Percentiles rank a stretch among this genome's conserved stretches.
Conservation (phyloP, 768 basidiomycete genomes). For the Austroboletus eburneus region DNA sequence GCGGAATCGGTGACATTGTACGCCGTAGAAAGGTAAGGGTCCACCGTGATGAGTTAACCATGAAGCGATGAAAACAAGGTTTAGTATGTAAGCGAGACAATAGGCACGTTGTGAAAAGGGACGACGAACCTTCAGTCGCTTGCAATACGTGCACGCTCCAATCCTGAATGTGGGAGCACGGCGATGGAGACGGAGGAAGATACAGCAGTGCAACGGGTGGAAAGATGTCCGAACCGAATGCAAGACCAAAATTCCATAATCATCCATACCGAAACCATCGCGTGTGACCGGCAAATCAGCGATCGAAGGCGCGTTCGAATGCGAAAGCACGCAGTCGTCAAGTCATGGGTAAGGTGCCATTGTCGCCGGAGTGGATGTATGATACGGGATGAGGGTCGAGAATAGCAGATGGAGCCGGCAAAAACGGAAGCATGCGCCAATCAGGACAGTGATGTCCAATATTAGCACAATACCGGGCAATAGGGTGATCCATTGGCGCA, state of each 20-base stretch:
- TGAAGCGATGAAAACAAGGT: slow-evolving; percentile 10
- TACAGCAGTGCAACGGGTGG: slow-evolving; percentile 4
- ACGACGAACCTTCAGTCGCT: slow-evolving; percentile 76
- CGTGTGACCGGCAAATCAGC: slow-evolving; percentile 3
- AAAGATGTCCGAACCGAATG: slow-evolving; percentile 15
- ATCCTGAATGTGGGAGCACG: slow-evolving; percentile 42
- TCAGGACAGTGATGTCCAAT: slow-evolving; percentile 3
- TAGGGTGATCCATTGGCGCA: neutral
- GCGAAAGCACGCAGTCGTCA: neutral
- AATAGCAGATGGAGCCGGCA: slow-evolving; percentile 5
- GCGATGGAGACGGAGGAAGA: slow-evolving; percentile 6
- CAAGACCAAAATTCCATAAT: neutral
- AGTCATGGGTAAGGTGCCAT: neutral
- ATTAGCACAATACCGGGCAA: slow-evolving; percentile 5
- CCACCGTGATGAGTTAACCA: slow-evolving; percentile 3
- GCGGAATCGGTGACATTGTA: slow-evolving; percentile 16
- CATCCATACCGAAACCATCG: slow-evolving; percentile 1
- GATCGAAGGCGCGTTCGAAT: slow-evolving; percentile 1
- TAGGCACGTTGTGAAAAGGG: slow-evolving; percentile 2
- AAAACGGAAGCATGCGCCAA: slow-evolving; percentile 11
- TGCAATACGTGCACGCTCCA: slow-evolving; percentile 84
- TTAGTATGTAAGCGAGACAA: slow-evolving; percentile 22
- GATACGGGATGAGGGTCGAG: neutral
- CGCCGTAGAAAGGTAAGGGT: slow-evolving; percentile 10
- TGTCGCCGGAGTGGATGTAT: slow-evolving; percentile 1